These are phyloP conservation scores for Puccinia triticina DNA, from an alignment of 1,284 basidiomycete genomes.

Conservation along the genomic window DNA sequence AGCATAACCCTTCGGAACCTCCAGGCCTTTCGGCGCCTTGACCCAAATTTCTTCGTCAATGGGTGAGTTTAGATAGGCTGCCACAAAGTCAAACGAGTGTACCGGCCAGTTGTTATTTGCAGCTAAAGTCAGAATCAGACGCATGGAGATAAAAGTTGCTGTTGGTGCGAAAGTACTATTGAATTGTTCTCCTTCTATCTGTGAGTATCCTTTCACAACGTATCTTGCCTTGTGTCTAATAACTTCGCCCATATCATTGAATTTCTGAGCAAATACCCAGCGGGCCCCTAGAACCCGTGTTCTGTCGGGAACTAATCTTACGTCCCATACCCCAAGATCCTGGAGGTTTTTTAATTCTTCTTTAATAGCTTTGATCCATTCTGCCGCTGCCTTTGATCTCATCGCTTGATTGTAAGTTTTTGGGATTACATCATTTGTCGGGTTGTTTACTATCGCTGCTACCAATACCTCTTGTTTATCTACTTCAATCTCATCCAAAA, in stretches of 20 bases:
- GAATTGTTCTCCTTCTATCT: not conserved
- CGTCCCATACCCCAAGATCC: too few species aligned
- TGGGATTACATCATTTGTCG: not conserved
- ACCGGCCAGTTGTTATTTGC: not conserved
- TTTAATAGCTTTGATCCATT: not conserved
- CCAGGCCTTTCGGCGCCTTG: not conserved
- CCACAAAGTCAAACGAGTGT: conserved; percentile 1
- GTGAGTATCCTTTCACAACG: not conserved
- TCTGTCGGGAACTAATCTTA: too few species aligned
- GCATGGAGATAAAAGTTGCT: not conserved
- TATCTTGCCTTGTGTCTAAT: not conserved
- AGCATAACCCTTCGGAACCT: not conserved
- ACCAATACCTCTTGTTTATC: not conserved
- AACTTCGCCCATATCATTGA: not conserved
- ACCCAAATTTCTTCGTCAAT: not conserved
- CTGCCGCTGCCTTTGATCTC: too few species aligned
- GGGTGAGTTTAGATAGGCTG: not conserved
- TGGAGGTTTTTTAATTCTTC: not conserved
- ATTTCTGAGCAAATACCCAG: not conserved
- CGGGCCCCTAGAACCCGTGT: too few species aligned
- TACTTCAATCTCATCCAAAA: not conserved
- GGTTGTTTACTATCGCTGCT: not conserved
- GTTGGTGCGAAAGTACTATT: not conserved
- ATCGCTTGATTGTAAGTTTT: conserved; percentile 7
- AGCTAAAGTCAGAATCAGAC: not conserved